Conservation (phyloP, 2,329 filamentous ascomycete species). For the Colletotrichum cordylinicola region DNA sequence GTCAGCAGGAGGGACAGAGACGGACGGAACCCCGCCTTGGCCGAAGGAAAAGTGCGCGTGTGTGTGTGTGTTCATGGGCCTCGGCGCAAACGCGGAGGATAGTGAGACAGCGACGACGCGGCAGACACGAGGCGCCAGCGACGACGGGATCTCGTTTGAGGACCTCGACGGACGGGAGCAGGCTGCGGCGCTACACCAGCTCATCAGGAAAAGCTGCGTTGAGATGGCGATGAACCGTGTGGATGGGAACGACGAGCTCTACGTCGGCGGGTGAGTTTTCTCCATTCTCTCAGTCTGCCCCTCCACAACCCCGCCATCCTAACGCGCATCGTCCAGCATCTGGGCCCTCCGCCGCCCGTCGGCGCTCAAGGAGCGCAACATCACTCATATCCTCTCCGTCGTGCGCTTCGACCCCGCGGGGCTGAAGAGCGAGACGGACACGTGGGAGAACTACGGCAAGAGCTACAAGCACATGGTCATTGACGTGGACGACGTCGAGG, state of each 20-base stretch:
- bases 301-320: not conserved
- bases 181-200: not conserved
- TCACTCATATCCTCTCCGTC: conserved; percentile 92
- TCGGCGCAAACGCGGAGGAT: not conserved
- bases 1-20: not conserved
- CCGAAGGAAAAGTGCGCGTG: not conserved
- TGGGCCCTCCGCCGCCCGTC: conserved; percentile 78
- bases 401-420: conserved; percentile 57
- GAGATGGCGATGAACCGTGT: conserved; percentile 49
- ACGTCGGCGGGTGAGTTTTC: conserved; percentile 42
- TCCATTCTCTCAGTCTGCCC: not conserved
- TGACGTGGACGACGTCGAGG: conserved; percentile 88
- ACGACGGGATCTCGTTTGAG: not conserved
- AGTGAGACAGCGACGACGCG: not conserved
- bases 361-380: conserved; percentile 72
- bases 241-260: conserved; percentile 46
- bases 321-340: conserved; percentile 58
- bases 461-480: conserved; percentile 77
- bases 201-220: conserved; percentile 33
- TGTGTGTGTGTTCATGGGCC: not conserved
- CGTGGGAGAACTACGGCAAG: conserved; percentile 59
- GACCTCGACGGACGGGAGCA: not conserved
- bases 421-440: conserved; percentile 54
- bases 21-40: not conserved
- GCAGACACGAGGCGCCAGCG: not conserved